Evolutionary conservation across 257 asterid genomes (phyloP).

Genomic region (Solanum etuberosum): DNA sequence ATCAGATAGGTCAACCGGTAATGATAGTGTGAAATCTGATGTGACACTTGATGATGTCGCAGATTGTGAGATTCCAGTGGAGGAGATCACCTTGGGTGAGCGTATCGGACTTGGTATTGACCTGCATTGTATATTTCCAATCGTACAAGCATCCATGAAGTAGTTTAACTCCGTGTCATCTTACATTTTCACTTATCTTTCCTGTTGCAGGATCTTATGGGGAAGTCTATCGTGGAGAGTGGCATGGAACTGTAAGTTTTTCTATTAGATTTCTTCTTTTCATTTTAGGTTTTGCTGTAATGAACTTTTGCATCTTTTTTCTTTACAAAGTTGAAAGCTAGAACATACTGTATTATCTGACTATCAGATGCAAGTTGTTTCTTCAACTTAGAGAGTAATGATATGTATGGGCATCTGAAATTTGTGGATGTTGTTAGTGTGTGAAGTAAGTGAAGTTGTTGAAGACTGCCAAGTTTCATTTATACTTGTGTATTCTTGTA

Average conservation of each 20-base stretch:
- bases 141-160: slow-evolving; percentile 1
- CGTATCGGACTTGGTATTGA: slow-evolving; percentile 96
- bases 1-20: slow-evolving; percentile 70
- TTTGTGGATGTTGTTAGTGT: neutral
- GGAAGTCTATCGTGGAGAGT: slow-evolving; percentile 92
- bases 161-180: neutral
- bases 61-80: slow-evolving; percentile 90
- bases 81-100: slow-evolving; percentile 94
- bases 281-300: neutral
- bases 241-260: slow-evolving; percentile 97
- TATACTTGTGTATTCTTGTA: neutral
- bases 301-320: neutral
- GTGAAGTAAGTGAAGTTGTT: neutral
- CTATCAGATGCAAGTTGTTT: neutral
- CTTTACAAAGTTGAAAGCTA: neutral
- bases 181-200: slow-evolving; percentile 4
- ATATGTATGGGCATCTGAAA: neutral
- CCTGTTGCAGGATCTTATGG: slow-evolving; percentile 79
- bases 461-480: neutral
- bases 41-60: slow-evolving; percentile 81
- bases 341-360: neutral
- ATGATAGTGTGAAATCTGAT: slow-evolving; percentile 72
- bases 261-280: neutral
- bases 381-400: neutral
- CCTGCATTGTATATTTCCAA: slow-evolving; percentile 12